These are phyloP conservation scores for Sugiyamaella xylanicola DNA, from an alignment of 1,139 yeast species.

Conservation along the genomic window DNA sequence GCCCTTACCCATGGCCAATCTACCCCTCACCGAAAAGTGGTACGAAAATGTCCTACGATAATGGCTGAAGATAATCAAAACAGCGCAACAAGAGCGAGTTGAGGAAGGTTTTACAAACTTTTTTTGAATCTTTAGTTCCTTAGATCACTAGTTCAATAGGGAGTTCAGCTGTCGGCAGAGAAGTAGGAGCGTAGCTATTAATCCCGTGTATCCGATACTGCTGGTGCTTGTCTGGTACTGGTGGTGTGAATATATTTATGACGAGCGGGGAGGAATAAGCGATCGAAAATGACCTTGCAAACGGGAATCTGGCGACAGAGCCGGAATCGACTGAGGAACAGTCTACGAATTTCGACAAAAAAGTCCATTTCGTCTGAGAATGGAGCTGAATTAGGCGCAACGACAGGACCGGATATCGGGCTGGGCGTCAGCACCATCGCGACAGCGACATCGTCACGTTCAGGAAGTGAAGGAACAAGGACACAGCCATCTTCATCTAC, in stretches of 20 bases:
- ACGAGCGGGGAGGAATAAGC: neutral
- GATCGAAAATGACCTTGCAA: conserved; percentile 5
- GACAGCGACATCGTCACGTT: neutral
- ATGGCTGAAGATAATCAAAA: neutral
- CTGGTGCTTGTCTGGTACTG: neutral
- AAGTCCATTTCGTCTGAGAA: neutral
- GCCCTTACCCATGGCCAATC: conserved; percentile 12
- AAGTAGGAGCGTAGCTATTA: too few relatives aligned
- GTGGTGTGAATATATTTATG: neutral
- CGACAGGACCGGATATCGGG: neutral
- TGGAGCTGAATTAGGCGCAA: neutral
- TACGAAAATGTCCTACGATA: neutral
- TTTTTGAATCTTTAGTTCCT: too few relatives aligned
- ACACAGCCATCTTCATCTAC: too few relatives aligned
- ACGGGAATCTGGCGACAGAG: conserved; percentile 15
- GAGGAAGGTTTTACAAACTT: too few relatives aligned
- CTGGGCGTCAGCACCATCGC: neutral
- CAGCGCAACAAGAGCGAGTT: neutral
- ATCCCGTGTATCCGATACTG: too few relatives aligned
- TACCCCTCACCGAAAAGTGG: neutral
- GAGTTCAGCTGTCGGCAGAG: too few relatives aligned
- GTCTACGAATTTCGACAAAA: neutral
- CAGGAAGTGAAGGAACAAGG: too few relatives aligned
- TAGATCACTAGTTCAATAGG: too few relatives aligned
- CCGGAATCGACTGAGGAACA: conserved; percentile 1